Conservation (phyloP, 371 early-diverging fungal genomes). For the Coemansia sp. region DNA sequence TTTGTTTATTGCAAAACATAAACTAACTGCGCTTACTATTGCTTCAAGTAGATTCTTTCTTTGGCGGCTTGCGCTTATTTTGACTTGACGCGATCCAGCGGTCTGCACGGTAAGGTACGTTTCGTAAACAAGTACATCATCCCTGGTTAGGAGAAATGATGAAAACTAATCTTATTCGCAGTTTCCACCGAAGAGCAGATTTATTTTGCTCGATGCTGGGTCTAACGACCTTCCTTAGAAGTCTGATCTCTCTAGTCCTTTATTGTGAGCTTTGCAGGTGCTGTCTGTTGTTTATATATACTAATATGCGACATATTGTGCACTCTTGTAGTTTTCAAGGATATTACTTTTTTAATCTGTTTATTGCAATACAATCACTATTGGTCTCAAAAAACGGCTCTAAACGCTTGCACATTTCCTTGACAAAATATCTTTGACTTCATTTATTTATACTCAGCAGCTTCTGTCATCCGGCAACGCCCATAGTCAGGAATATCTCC, state of each 20-base stretch:
- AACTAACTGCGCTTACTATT: neutral
- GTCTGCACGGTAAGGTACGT: neutral
- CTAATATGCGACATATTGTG: neutral
- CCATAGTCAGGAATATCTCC: too few species aligned
- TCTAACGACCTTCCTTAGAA: slow-evolving; percentile 49
- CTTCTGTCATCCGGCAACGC: too few species aligned
- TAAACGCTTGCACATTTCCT: too few species aligned
- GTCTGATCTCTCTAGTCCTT: slow-evolving; percentile 34
- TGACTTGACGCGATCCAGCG: neutral
- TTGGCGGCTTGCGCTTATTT: neutral
- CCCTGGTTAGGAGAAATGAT: slow-evolving; percentile 16
- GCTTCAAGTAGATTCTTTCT: neutral
- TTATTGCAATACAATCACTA: neutral
- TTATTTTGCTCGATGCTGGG: slow-evolving; percentile 32
- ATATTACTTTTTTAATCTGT: neutral
- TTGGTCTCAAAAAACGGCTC: too few species aligned
- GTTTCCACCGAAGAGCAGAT: slow-evolving; percentile 49
- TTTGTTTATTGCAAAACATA: neutral
- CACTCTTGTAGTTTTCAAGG: neutral
- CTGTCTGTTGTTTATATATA: neutral
- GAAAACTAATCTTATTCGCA: slow-evolving; percentile 46
- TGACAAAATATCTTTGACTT: too few species aligned
- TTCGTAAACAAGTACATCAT: neutral
- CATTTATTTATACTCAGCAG: too few species aligned
- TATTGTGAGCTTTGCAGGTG: neutral